A percentile compares a stretch with the other conserved stretches of the same genome.
Evolutionary conservation across 2,329 filamentous ascomycete genomes (phyloP).

Genomic region (Thielaviopsis punctulata): DNA sequence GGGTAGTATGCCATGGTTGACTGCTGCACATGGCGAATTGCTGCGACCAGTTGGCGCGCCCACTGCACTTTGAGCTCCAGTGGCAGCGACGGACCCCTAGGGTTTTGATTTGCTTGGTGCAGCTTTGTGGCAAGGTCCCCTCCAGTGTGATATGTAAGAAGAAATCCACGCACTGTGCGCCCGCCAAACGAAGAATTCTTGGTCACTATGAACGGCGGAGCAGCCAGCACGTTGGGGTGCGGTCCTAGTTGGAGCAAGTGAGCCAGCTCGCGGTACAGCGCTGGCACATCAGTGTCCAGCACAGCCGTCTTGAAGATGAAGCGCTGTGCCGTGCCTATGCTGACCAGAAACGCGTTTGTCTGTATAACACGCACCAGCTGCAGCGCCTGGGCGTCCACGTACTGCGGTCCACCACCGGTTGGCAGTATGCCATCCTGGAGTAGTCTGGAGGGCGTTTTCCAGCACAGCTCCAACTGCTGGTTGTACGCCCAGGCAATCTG

Average conservation of each 20-base stretch:
- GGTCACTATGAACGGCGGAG: conserved; percentile 2
- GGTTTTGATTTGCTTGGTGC: neutral
- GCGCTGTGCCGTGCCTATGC: neutral
- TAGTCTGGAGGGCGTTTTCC: neutral
- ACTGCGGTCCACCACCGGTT: neutral
- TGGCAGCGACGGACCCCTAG: neutral
- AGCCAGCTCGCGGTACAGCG: conserved; percentile 2
- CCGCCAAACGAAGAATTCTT: neutral
- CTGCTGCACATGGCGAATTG: neutral
- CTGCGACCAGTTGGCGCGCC: neutral
- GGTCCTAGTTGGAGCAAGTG: neutral
- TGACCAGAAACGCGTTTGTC: neutral
- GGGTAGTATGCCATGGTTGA: conserved; percentile 3
- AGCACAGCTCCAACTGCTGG: neutral
- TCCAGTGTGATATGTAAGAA: neutral
- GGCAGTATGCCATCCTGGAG: neutral
- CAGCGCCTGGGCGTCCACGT: neutral
- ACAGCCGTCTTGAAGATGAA: neutral
- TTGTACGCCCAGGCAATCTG: neutral
- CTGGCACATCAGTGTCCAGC: neutral
- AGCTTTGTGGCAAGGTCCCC: neutral
- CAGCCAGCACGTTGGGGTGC: neutral
- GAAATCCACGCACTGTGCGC: neutral
- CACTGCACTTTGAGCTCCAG: neutral
- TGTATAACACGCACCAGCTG: neutral